phyloP scores from a whole-genome alignment of 768 basidiomycete genomes.

The Amanita exitialis region DNA sequence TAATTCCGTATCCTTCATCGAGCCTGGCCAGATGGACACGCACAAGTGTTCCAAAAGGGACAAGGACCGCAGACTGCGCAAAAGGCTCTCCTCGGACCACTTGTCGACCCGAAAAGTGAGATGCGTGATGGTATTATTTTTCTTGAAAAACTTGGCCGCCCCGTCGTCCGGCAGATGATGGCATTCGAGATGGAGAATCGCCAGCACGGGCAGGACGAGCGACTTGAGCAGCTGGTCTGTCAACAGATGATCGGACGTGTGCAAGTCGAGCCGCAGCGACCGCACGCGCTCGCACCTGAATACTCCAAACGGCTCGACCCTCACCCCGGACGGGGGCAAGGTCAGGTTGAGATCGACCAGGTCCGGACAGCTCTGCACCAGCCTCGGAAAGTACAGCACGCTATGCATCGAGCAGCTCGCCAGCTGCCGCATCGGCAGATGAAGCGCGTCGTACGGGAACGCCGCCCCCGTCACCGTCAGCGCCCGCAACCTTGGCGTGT shows the following conservation, averaged over 20 bases:
- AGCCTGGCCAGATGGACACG: constrained; percentile 1
- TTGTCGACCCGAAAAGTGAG: constrained; percentile 4
- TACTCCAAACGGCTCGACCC: background rate
- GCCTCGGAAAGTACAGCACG: background rate
- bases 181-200: constrained; percentile 2
- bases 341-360: constrained; percentile 1
- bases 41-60: background rate
- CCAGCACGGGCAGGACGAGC: constrained; percentile 1
- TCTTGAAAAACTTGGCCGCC: constrained; percentile 1
- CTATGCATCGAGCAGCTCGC: constrained; percentile 2
- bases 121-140: constrained; percentile 2
- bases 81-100: constrained; percentile 3
- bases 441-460: constrained; percentile 1
- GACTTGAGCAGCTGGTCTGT: background rate
- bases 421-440: constrained; percentile 1
- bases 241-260: background rate
- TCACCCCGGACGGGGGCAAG: background rate
- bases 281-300: constrained; percentile 1
- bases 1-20: background rate
- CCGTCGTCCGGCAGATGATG: background rate
- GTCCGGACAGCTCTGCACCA: background rate
- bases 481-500: background rate
- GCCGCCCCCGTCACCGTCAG: background rate
- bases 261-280: constrained; percentile 1
- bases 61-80: background rate